Base-by-base conservation (phyloP, 2,329 filamentous ascomycete species). In the Cladosporium austrohemisphaericum region DNA sequence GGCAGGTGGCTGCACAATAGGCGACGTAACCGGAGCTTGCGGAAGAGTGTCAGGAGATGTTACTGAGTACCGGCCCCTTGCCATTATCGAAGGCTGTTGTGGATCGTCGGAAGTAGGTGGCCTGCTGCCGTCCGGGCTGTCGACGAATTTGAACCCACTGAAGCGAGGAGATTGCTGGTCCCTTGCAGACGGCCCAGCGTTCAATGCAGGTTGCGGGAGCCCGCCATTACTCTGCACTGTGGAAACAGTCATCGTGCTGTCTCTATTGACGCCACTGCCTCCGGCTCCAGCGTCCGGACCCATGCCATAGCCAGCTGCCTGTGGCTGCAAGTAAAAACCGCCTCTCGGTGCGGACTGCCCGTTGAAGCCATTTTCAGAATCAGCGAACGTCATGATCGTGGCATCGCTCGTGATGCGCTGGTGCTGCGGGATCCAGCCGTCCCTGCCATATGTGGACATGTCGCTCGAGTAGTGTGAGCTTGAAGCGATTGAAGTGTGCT, bases 291-390 rank as follows among this genome's bases (percentile, higher is more conserved):
- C 38, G 33, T 10, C 9, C 10, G 23, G 25, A 16, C 22, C 16
- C 16, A 26, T 36, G 1, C 50, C 47, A 20, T 55, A 49, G 8
- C 51, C 54, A 18, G 58, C 49, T 28, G 58, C 54, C 19, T 51
- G 41, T 11, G 57, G 58, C 26, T 57, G 57, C 58, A 56, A 52
- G 37, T 58, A 55, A 32, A 58, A 55, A 8, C 44, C 51, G 10
- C 32, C 45, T 11, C 54, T 19, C 14, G 52, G 43, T 19, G 38
- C 50, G 16, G 44, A 44, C n/a, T 38, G 31, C 22, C 41, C 49
- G 11, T 53, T 51, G 2, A 41, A 49, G 22, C 49, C 50, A 4
- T 47, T 16, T 9, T 43, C 47, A 1, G 23, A 36, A 33, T 43
- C 47, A 10, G 29, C 38, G 25, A 52, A 14, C 1, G 51, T 53